Conservation (phyloP, 2,329 filamentous ascomycete genomes). For the Sphaerulina vaccinii region DNA sequence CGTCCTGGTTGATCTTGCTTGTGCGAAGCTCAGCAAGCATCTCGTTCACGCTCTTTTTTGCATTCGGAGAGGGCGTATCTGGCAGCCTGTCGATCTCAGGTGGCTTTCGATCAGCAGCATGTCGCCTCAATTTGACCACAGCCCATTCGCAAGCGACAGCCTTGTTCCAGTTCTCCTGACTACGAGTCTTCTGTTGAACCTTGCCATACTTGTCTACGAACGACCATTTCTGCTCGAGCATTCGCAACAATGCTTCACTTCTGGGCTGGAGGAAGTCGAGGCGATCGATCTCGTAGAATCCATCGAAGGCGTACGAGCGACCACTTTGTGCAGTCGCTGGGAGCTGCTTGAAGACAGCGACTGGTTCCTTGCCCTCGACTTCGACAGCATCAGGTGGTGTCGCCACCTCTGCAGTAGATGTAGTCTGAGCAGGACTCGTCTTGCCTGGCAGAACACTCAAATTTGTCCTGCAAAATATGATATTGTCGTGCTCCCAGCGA, state of each 20-base stretch:
- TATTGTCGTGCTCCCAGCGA: conserved; percentile 28
- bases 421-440: background rate
- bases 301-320: conserved; percentile 27
- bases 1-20: no score
- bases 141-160: conserved; percentile 30
- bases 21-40: no score
- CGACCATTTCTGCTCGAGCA: conserved; percentile 36
- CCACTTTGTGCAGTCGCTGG: background rate
- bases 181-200: conserved; percentile 19
- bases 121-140: conserved; percentile 7
- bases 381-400: background rate
- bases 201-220: conserved; percentile 21
- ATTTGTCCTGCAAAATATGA: conserved; percentile 35
- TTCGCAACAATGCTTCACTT: conserved; percentile 27
- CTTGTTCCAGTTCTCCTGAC: conserved; percentile 26
- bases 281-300: conserved; percentile 28
- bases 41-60: no score
- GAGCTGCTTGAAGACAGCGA: conserved; percentile 32
- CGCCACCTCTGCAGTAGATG: background rate
- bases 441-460: conserved; percentile 29
- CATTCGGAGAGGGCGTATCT: no score
- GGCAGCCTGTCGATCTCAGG: no score
- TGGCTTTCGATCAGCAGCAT: no score
- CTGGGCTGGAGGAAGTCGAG: conserved; percentile 29
- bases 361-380: conserved; percentile 4